These are phyloP conservation scores for Magnolia sinica DNA, from an alignment of 164 flowering plant genomes.

Conservation along the genomic window DNA sequence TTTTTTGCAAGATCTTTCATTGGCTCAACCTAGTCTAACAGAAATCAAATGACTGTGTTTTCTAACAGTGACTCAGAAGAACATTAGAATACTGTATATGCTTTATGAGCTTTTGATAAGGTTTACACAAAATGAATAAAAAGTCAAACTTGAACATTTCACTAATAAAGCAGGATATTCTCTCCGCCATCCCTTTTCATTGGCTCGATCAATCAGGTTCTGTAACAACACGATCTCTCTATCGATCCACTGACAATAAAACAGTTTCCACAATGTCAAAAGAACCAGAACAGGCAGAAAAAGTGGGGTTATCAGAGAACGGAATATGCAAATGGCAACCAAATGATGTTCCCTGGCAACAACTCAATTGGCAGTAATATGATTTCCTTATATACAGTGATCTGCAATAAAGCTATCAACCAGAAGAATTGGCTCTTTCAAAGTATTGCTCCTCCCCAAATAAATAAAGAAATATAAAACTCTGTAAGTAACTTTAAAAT, in stretches of 20 bases:
- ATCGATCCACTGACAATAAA: slow-evolving; percentile 52
- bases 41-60: not conserved
- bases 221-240: slow-evolving; percentile 47
- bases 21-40: not conserved
- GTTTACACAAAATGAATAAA: not conserved
- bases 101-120: not conserved
- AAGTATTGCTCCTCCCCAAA: no score
- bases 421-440: slow-evolving; percentile 2
- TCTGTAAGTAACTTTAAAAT: no score
- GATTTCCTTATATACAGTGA: no score
- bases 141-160: not conserved
- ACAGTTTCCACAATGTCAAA: not conserved
- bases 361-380: no score
- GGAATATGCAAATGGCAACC: no score
- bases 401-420: not conserved
- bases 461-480: no score
- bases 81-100: not conserved
- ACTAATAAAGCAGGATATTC: slow-evolving; percentile 68
- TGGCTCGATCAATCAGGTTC: slow-evolving; percentile 61
- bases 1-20: not conserved
- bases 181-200: slow-evolving; percentile 88
- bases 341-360: no score
- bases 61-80: not conserved
- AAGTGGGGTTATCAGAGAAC: no score
- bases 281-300: not conserved